Base-by-base conservation (phyloP, 495 filamentous ascomycete genomes). In the Talaromyces ruber region DNA sequence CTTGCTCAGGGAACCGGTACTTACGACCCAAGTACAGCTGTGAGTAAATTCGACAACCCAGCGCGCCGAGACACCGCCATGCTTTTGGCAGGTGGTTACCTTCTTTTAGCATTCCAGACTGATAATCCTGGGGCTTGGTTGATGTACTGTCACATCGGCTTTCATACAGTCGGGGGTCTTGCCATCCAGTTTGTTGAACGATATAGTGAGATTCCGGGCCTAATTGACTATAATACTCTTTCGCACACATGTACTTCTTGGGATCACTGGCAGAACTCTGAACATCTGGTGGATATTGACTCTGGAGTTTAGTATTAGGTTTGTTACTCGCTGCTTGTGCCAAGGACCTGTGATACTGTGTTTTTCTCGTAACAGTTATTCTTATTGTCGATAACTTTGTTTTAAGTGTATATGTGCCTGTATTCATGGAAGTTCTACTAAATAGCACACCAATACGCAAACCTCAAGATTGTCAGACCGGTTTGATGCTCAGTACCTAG, bases 51-150 rank as follows among this genome's bases (percentile, higher is more conserved):
- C 22, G 21, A 62, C 6, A 77, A 74, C 26, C 83, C 86, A 4
- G 78, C 82, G 6, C 78, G 86, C 5, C 76, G 87, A 9, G 87
- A 90, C 63, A 82, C 81, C 4, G 84, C 84, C 2, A 69, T 85
- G 64, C 66, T 90, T 0, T 79, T 79, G 1, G 67, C 69, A 0
- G 62, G 58, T 25, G 84, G 80, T 4, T 72, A 66, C 34, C 58
- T 85, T 12, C 77, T 82, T 11, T 72, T 86, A 2, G 83, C 75
- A 9, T 86, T 85, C 66, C 71, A 81, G 71, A 80, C 80, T 14
- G 69, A 81, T 67, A 79, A 78, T 54, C 82, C 80, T 4, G 80
- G 79, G 1, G 75, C 71, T n/a, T 83, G 81, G 79, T 63, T 82
- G 8, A 73, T 82, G 67, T 79, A 82, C 64, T 83, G 79, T 65